Percentiles rank a stretch among this genome's conserved stretches.
These are phyloP conservation scores for Aulographum hederae DNA, from an alignment of 2,329 filamentous ascomycete genomes.

Conservation along the genomic window DNA sequence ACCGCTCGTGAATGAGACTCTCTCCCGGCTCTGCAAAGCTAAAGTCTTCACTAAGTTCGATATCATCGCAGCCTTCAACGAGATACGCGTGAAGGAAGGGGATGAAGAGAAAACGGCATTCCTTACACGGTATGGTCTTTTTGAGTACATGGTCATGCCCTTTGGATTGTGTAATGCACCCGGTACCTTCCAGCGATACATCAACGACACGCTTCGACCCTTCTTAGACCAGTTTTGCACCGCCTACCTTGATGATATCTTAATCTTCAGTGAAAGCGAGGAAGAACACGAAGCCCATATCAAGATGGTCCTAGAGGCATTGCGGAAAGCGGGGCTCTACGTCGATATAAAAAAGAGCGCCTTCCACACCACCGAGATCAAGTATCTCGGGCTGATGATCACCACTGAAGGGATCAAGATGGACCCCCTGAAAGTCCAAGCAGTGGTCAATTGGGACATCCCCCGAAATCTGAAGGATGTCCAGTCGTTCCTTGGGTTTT, in stretches of 20 bases:
- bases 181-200: slow-evolving; percentile 8
- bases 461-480: slow-evolving; percentile 8
- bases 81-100: slow-evolving; percentile 13
- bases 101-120: slow-evolving; percentile 19
- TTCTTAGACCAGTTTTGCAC: slow-evolving; percentile 9
- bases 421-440: slow-evolving; percentile 7
- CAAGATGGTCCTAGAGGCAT: slow-evolving; percentile 3
- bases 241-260: slow-evolving; percentile 10
- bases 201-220: slow-evolving; percentile 10
- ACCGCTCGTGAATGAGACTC: slow-evolving; percentile 14
- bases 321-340: slow-evolving; percentile 4
- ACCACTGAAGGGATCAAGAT: slow-evolving; percentile 9
- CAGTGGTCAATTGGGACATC: slow-evolving; percentile 9
- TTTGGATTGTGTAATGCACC: slow-evolving; percentile 8
- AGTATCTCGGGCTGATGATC: slow-evolving; percentile 11
- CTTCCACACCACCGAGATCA: slow-evolving; percentile 12
- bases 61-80: slow-evolving; percentile 11
- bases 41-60: slow-evolving; percentile 16
- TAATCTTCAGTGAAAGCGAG: slow-evolving; percentile 8
- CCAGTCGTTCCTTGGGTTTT: slow-evolving; percentile 14
- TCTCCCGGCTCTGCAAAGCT: slow-evolving; percentile 9
- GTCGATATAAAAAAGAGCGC: slow-evolving; percentile 10
- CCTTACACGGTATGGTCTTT: slow-evolving; percentile 13
- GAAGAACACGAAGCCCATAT: slow-evolving; percentile 4
- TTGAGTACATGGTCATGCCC: slow-evolving; percentile 15